Evolutionary conservation across 2,329 filamentous ascomycete genomes (phyloP).

Genomic region (Aureobasidium sp.): DNA sequence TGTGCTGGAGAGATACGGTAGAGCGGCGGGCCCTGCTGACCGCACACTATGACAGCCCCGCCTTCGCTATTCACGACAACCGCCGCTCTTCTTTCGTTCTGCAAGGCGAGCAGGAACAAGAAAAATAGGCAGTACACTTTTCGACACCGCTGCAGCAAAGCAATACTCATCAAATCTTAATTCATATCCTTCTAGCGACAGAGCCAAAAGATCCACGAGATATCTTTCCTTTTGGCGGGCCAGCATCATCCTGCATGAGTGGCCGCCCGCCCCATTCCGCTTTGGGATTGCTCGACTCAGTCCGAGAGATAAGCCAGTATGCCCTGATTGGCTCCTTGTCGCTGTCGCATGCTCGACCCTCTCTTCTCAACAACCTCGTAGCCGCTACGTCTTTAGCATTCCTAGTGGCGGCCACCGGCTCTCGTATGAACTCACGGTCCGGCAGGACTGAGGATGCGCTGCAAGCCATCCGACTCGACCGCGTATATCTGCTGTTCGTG

Average conservation of each 20-base stretch:
- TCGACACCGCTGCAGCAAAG: neutral
- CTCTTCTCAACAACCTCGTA: neutral
- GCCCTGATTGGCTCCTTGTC: conserved; percentile 10
- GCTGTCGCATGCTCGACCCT: conserved; percentile 5
- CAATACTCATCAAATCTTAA: conserved; percentile 10
- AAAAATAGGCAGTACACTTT: neutral
- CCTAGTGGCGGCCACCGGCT: conserved; percentile 7
- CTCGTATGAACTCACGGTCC: conserved; percentile 8
- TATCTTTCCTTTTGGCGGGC: conserved; percentile 4
- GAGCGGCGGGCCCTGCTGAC: conserved; percentile 5
- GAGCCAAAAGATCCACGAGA: neutral
- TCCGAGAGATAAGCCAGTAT: conserved; percentile 13
- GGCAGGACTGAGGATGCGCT: neutral
- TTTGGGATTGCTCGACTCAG: conserved; percentile 7
- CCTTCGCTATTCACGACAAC: neutral
- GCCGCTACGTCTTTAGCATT: neutral
- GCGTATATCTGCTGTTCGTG: conserved; percentile 1
- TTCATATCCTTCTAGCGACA: neutral
- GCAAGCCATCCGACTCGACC: conserved; percentile 10
- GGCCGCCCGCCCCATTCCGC: neutral
- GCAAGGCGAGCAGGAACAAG: neutral
- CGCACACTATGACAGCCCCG: neutral
- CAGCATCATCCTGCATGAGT: conserved; percentile 12
- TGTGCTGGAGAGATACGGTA: neutral
- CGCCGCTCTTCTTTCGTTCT: neutral